Conservation (phyloP, 257 asterid species). For the Prunella vulgaris region DNA sequence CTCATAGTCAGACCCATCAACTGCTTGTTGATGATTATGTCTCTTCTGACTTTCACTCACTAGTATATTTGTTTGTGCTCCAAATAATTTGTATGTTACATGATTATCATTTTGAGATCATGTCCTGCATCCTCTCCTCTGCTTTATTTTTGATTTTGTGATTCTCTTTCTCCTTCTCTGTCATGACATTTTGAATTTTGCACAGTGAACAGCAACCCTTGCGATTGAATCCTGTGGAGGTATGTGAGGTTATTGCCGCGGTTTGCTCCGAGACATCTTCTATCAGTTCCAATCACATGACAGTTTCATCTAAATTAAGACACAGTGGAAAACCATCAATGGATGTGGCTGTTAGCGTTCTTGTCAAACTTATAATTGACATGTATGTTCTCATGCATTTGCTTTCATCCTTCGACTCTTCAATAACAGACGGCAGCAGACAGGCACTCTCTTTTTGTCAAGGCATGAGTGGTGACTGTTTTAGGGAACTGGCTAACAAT, state of each 20-base stretch:
- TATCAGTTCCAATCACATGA: slow-evolving; percentile 53
- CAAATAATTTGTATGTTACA: background rate
- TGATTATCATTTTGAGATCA: background rate
- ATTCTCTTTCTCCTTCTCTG: slow-evolving; percentile 1
- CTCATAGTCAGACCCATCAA: slow-evolving; percentile 7
- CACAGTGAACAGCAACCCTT: slow-evolving; percentile 97
- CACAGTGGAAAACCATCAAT: slow-evolving; percentile 89
- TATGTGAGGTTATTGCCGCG: slow-evolving; percentile 92
- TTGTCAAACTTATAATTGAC: slow-evolving; percentile 96
- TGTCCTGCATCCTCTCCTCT: background rate
- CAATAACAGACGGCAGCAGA: background rate
- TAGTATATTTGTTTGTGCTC: slow-evolving; percentile 6
- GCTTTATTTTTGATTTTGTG: background rate
- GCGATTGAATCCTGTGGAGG: slow-evolving; percentile 93
- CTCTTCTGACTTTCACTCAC: slow-evolving; percentile 10
- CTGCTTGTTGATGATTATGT: slow-evolving; percentile 1
- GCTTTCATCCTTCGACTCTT: slow-evolving; percentile 12
- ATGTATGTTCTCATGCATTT: slow-evolving; percentile 59
- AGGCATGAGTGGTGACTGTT: slow-evolving; percentile 7
- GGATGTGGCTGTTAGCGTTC: slow-evolving; percentile 98
- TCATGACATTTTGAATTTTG: slow-evolving; percentile 30
- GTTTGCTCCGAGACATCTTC: slow-evolving; percentile 90
- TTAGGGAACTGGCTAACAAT: slow-evolving; percentile 2
- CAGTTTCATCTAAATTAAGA: slow-evolving; percentile 79
- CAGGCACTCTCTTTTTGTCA: background rate